phyloP scores from a whole-genome alignment of 2,329 filamentous ascomycete genomes.

The Penicillium corylophilum region DNA sequence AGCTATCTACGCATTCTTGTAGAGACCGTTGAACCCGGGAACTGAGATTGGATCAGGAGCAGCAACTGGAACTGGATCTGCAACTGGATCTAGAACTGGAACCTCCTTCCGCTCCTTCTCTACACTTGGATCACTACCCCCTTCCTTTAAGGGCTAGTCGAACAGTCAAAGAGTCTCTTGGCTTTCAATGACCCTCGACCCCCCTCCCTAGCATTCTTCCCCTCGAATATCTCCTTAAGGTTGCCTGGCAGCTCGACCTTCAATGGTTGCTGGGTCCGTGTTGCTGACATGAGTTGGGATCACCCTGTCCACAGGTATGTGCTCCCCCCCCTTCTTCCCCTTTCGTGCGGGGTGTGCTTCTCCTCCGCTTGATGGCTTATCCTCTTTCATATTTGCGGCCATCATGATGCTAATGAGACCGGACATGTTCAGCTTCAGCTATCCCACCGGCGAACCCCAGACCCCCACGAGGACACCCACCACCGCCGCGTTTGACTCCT shows the following conservation, averaged over 20 bases:
- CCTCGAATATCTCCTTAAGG: constrained; percentile 23
- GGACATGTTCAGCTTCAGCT: constrained; percentile 45
- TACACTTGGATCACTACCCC: not conserved
- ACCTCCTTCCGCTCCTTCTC: not conserved
- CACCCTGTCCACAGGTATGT: constrained; percentile 47
- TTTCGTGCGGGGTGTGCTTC: constrained; percentile 16
- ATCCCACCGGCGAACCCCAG: constrained; percentile 48
- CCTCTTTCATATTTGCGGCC: constrained; percentile 3
- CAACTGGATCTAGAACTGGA: too few relatives aligned
- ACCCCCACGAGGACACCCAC: constrained; percentile 48
- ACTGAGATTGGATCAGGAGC: not conserved
- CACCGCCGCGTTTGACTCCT: constrained; percentile 39
- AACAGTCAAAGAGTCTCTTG: not conserved
- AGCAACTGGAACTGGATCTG: too few relatives aligned
- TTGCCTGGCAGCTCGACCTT: constrained; percentile 38
- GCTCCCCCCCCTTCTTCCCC: constrained; percentile 12
- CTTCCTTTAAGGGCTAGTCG: not conserved
- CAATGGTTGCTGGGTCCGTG: constrained; percentile 40
- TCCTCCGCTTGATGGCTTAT: constrained; percentile 2
- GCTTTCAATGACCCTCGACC: constrained; percentile 8
- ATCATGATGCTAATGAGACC: constrained; percentile 36
- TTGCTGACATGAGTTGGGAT: constrained; percentile 50
- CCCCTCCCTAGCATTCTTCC: constrained; percentile 31
- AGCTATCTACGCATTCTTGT: not conserved
- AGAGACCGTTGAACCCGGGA: not conserved